phyloP scores from a whole-genome alignment of 176 grass and related monocot species.

The Zizania latifolia region DNA sequence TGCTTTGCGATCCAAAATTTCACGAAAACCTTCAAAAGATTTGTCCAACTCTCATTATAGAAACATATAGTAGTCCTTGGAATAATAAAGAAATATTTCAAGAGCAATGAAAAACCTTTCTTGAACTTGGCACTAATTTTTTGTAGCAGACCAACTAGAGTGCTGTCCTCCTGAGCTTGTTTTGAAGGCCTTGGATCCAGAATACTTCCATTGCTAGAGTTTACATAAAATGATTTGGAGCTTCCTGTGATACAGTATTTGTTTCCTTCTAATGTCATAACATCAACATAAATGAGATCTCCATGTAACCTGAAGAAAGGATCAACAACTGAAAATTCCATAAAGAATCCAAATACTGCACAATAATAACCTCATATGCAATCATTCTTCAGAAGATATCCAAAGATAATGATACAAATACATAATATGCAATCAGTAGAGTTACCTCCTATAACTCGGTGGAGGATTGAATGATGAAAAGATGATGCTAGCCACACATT shows the following conservation, averaged over 20 bases:
- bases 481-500: constrained; percentile 73
- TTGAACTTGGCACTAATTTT: constrained; percentile 92
- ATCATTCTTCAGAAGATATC: neutral
- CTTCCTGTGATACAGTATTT: constrained; percentile 85
- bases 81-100: neutral
- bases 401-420: neutral
- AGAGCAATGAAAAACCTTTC: constrained; percentile 59
- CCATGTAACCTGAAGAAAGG: constrained; percentile 62
- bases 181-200: constrained; percentile 81
- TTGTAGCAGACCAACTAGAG: constrained; percentile 74
- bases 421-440: neutral
- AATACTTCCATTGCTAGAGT: constrained; percentile 55
- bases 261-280: constrained; percentile 82
- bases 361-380: neutral
- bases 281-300: constrained; percentile 96
- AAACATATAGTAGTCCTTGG: neutral
- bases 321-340: constrained; percentile 16
- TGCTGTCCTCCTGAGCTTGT: constrained; percentile 65
- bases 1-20: constrained; percentile 79
- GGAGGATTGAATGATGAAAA: constrained; percentile 98
- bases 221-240: constrained; percentile 88
- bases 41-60: constrained; percentile 23
- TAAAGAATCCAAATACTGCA: neutral
- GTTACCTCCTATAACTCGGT: constrained; percentile 82
- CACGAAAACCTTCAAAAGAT: constrained; percentile 64